These are phyloP conservation scores for Cicer judaicum DNA, from an alignment of 306 rosid species.

Conservation along the genomic window DNA sequence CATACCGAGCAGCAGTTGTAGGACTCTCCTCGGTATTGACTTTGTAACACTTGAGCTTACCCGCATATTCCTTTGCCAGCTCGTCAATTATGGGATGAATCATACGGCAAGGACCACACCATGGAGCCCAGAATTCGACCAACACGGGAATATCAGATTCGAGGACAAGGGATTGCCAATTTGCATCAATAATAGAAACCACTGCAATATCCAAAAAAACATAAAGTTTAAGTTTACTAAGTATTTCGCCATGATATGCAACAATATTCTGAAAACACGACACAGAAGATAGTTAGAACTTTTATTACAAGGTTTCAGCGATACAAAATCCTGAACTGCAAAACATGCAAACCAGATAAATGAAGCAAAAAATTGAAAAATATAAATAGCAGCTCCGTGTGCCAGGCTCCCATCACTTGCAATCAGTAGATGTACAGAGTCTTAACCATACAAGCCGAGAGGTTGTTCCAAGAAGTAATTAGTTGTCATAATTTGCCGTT, in stretches of 20 bases:
- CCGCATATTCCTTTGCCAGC: conserved; percentile 69
- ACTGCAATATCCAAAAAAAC: conserved; percentile 59
- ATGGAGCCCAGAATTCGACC: conserved; percentile 99
- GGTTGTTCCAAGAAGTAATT: neutral
- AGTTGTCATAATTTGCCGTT: neutral
- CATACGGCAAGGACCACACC: conserved; percentile 99
- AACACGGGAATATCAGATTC: conserved; percentile 65
- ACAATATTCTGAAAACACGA: conserved; percentile 9
- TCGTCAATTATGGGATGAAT: conserved; percentile 84
- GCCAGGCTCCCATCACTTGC: neutral
- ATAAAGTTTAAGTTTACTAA: conserved; percentile 11
- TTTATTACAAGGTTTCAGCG: conserved; percentile 8
- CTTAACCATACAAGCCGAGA: neutral
- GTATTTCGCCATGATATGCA: conserved; percentile 28
- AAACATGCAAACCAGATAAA: conserved; percentile 30
- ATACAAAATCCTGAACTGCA: conserved; percentile 10
- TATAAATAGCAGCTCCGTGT: neutral
- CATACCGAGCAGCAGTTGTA: conserved; percentile 69
- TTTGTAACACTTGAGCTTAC: conserved; percentile 87
- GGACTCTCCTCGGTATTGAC: conserved; percentile 79
- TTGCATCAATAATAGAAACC: conserved; percentile 58
- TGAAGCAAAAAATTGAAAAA: conserved; percentile 4
- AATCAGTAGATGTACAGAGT: neutral
- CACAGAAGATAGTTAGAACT: conserved; percentile 16
- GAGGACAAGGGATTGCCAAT: conserved; percentile 77